phyloP scores from a whole-genome alignment of 352 stramenopile species.

The Globisporangium takayamanum region DNA sequence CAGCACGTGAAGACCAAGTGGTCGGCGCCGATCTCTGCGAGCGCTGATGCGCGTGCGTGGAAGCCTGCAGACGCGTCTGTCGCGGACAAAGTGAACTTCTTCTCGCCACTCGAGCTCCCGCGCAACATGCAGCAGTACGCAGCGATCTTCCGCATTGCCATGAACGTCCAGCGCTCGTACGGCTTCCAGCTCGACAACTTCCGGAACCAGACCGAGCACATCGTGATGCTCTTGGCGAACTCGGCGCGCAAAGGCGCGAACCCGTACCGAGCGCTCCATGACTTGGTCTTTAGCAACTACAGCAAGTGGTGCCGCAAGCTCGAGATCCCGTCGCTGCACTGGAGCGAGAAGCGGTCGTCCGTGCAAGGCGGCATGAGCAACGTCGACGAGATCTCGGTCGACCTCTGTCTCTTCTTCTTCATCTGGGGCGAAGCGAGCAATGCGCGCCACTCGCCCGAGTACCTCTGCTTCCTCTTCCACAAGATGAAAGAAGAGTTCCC shows the following conservation, averaged over 20 bases:
- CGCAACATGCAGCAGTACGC: conserved; percentile 83
- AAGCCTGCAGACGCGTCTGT: conserved; percentile 29
- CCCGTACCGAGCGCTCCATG: conserved; percentile 77
- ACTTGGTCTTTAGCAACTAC: conserved; percentile 86
- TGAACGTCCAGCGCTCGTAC: conserved; percentile 82
- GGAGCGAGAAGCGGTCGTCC: conserved; percentile 39
- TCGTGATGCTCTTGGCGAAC: conserved; percentile 95
- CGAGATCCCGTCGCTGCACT: conserved; percentile 60
- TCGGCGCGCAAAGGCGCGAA: conserved; percentile 69
- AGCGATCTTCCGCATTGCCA: conserved; percentile 73
- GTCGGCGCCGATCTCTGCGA: conserved; percentile 50
- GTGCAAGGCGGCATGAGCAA: conserved; percentile 83
- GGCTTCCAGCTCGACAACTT: conserved; percentile 85
- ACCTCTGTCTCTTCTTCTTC: conserved; percentile 95
- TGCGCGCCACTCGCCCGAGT: conserved; percentile 96
- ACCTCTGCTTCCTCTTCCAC: conserved; percentile 98
- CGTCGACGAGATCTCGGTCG: conserved; percentile 81
- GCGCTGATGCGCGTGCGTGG: conserved; percentile 72
- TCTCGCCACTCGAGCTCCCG: conserved; percentile 59
- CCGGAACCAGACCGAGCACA: conserved; percentile 96
- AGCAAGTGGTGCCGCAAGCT: conserved; percentile 85
- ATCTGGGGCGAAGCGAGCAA: conserved; percentile 99
- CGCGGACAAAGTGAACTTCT: conserved; percentile 69
- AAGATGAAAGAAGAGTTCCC: conserved; percentile 87
- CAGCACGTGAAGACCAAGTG: conserved; percentile 1